Evolutionary conservation across 176 grass and related monocot genomes (phyloP).

Genomic region (Thalia dealbata): DNA sequence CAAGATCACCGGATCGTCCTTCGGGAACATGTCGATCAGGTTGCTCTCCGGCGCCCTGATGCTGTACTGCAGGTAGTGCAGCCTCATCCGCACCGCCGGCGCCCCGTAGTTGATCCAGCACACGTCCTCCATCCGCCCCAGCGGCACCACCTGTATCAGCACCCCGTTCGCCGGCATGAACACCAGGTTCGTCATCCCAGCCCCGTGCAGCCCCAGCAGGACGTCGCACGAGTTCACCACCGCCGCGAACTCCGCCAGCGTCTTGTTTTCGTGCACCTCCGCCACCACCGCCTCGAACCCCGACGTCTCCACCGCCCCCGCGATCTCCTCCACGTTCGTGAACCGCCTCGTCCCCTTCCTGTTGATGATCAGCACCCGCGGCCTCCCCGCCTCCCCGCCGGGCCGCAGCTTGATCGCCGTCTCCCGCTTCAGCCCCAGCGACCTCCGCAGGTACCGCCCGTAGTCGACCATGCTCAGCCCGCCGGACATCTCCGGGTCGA

Average conservation of each 20-base stretch:
- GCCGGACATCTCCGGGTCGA: conserved; percentile 24
- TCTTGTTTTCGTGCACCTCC: conserved; percentile 16
- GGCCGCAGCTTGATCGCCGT: conserved; percentile 19
- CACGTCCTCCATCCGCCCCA: conserved; percentile 47
- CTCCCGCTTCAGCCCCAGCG: conserved; percentile 41
- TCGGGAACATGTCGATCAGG: conserved; percentile 35
- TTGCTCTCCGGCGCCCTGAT: conserved; percentile 49
- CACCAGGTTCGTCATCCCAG: conserved; percentile 47
- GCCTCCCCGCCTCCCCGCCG: neutral
- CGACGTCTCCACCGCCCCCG: conserved; percentile 4
- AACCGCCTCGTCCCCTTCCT: conserved; percentile 39
- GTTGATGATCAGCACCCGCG: conserved; percentile 39
- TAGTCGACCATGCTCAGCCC: conserved; percentile 52
- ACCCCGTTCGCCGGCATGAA: conserved; percentile 40
- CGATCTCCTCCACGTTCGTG: conserved; percentile 33
- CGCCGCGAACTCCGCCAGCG: conserved; percentile 19
- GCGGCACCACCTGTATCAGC: conserved; percentile 57
- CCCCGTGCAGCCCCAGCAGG: conserved; percentile 32
- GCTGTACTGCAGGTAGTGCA: conserved; percentile 54
- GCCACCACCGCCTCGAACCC: conserved; percentile 32
- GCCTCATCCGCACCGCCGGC: conserved; percentile 37
- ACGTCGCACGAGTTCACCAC: conserved; percentile 54
- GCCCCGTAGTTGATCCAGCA: conserved; percentile 39
- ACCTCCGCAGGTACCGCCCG: conserved; percentile 26
- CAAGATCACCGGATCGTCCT: conserved; percentile 39